Evolutionary conservation across 164 flowering plant species (phyloP).

Genomic region (Nymphaea thermarum): DNA sequence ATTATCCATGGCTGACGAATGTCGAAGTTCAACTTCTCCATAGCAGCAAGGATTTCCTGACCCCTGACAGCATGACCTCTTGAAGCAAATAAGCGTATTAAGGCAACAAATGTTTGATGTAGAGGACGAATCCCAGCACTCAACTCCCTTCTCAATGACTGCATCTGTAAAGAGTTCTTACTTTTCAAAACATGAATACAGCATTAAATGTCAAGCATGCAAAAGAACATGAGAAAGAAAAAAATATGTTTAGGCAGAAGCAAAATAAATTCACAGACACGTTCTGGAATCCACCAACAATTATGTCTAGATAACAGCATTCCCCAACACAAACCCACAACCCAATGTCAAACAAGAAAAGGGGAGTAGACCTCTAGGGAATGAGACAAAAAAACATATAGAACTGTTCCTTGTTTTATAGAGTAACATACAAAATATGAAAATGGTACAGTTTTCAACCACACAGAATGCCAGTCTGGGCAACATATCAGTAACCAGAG

Average conservation of each 20-base stretch:
- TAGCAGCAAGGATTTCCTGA: conserved; percentile 80
- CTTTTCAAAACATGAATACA: neutral
- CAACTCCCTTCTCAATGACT: conserved; percentile 69
- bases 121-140: conserved; percentile 81
- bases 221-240: neutral
- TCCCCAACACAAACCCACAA: neutral
- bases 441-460: too few relatives aligned
- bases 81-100: conserved; percentile 76
- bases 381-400: too few relatives aligned
- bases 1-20: conserved; percentile 82
- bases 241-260: too few relatives aligned
- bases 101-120: conserved; percentile 77
- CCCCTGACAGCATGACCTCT: conserved; percentile 70
- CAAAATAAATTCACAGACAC: too few relatives aligned
- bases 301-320: neutral
- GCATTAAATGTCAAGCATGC: neutral
- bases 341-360: neutral
- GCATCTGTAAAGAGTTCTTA: conserved; percentile 48
- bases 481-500: too few relatives aligned
- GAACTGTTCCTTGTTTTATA: too few relatives aligned
- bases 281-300: too few relatives aligned
- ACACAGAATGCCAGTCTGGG: too few relatives aligned
- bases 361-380: neutral
- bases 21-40: conserved; percentile 82
- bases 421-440: too few relatives aligned